Percentiles rank a stretch among this genome's conserved stretches.
phyloP scores from a whole-genome alignment of 768 basidiomycete genomes.

The Kwoniella botswanensis region DNA sequence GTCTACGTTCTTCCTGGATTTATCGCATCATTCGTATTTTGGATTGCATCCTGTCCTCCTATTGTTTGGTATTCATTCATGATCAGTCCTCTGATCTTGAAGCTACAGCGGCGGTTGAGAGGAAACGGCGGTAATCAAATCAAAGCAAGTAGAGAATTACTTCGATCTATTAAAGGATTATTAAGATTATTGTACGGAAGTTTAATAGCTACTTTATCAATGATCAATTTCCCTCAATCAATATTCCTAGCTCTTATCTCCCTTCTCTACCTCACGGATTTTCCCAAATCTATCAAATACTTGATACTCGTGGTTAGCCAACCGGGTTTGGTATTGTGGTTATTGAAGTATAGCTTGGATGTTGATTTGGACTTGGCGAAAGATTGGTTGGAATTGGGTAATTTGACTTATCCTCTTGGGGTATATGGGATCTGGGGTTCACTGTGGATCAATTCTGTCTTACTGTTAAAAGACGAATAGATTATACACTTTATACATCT shows the following conservation, averaged over 20 bases:
- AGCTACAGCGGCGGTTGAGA: too few species aligned
- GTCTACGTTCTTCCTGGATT: conserved; percentile 60
- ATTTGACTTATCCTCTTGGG: conserved; percentile 38
- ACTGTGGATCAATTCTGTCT: conserved; percentile 32
- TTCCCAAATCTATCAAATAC: conserved; percentile 9
- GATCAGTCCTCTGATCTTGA: too few species aligned
- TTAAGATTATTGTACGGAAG: conserved; percentile 84
- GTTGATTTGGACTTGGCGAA: conserved; percentile 20
- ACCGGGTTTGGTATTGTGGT: conserved; percentile 16
- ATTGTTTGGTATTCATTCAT: background rate
- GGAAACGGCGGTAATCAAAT: too few species aligned
- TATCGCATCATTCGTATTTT: conserved; percentile 17
- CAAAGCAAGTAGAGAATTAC: background rate
- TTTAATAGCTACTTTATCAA: conserved; percentile 79
- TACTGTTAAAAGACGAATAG: background rate
- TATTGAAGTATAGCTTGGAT: background rate
- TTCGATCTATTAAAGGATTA: conserved; percentile 60
- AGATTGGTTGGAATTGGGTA: conserved; percentile 38
- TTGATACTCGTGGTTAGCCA: conserved; percentile 3
- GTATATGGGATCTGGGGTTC: conserved; percentile 42
- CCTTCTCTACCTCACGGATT: conserved; percentile 24
- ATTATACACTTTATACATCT: background rate
- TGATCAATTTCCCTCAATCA: conserved; percentile 92
- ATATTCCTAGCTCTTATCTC: conserved; percentile 67
- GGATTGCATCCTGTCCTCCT: conserved; percentile 14